Conservation (phyloP, 1,284 basidiomycete genomes). For the Leccinum pachyderme region DNA sequence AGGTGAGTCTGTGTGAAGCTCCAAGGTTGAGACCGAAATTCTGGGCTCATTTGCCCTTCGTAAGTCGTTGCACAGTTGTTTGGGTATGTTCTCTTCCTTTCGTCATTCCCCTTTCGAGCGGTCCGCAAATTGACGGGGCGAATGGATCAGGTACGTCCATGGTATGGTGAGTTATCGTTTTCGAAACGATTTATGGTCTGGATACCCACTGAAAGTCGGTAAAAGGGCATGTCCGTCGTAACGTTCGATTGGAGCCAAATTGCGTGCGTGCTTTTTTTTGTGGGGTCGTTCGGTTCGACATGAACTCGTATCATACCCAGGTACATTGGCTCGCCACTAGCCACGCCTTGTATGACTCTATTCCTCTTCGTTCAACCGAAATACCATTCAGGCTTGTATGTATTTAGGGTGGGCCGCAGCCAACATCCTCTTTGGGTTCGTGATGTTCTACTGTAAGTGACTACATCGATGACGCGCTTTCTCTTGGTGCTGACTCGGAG, state of each 20-base stretch:
- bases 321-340: conserved; percentile 46
- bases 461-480: background rate
- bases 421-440: conserved; percentile 67
- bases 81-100: conserved; percentile 29
- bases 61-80: conserved; percentile 39
- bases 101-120: background rate
- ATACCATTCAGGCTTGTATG: background rate
- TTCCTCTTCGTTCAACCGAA: background rate
- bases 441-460: conserved; percentile 50
- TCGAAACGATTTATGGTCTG: background rate
- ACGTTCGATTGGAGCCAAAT: conserved; percentile 55
- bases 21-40: background rate
- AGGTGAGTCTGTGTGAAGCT: conserved; percentile 17
- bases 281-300: background rate
- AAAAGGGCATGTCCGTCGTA: conserved; percentile 44
- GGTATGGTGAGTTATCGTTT: conserved; percentile 33
- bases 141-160: conserved; percentile 32
- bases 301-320: conserved; percentile 5
- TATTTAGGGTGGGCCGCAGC: conserved; percentile 50
- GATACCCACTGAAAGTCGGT: background rate
- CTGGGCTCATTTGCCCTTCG: background rate
- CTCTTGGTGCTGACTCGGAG: conserved; percentile 19
- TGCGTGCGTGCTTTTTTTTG: conserved; percentile 26
- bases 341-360: conserved; percentile 29
- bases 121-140: conserved; percentile 5